Evolutionary conservation across 1,139 yeast species (phyloP), one percentile per base, ranked within the genome.

Genomic region (Scheffersomyces illinoinensis): DNA sequence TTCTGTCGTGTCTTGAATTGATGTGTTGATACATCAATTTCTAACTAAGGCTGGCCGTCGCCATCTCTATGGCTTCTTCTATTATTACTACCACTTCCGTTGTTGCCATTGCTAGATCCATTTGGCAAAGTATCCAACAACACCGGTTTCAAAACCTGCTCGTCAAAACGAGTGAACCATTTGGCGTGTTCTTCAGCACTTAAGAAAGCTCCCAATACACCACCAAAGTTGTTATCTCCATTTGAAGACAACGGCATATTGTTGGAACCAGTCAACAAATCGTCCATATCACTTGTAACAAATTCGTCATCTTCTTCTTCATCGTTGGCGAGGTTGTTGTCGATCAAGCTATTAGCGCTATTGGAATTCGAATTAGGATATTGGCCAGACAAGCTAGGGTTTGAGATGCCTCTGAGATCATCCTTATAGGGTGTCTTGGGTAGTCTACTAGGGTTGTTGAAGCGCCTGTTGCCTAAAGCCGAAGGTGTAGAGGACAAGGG

Each of bases 161-260:
- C 97, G 71, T 95, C 99, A 71, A 95, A 91, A 67, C 87, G 89
- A 26, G 92, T 88, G 73, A 95, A 95, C 98, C 99, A 95, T 68
- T 86, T 87, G 14, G 96, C 90, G 61, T 89, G 91, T 61, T 89
- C 92, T 66, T 90, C 96, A 6, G 91, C 86, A 62, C 85, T 83
- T 51, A 81, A 68, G 59, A 81, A 76, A 5, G 83, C 78, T 2
- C 81, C 79, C 51, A 80, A 68, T 2, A 79, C 76, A 2, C 84
- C 84, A 57, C 64, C 63, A 7, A 48, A 48, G 14, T 53, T 58
- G 47, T 51, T 61, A 47, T 54, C 58, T 50, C 54, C 52, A 8
- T 54, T 19, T 5, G 53, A 18, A 21, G 51, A 48, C 26, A 48
- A 48, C 39, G 55, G 55, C 8, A 19, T 47, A 48, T 54, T 51